Conservation (phyloP, 1,284 basidiomycete species). For the Athelia sp. region DNA sequence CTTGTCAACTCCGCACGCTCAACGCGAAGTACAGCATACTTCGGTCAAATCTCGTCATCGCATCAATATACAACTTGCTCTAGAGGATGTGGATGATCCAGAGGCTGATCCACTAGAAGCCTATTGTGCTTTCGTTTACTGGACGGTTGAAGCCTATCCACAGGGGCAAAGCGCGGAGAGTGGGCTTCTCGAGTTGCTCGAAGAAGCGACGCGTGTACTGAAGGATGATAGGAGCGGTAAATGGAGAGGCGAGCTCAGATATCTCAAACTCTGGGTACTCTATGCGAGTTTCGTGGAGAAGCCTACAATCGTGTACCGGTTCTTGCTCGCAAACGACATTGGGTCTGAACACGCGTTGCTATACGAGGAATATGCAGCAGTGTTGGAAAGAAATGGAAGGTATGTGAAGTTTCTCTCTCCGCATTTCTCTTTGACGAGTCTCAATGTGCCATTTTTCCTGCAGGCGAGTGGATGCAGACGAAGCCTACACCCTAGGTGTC, state of each 20-base stretch:
- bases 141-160: slow-evolving; percentile 68
- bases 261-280: slow-evolving; percentile 90
- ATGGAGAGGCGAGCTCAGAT: slow-evolving; percentile 71
- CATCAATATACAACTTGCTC: slow-evolving; percentile 46
- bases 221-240: slow-evolving; percentile 55
- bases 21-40: slow-evolving; percentile 62
- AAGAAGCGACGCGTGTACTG: slow-evolving; percentile 76
- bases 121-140: slow-evolving; percentile 60
- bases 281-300: slow-evolving; percentile 81
- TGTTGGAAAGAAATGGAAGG: slow-evolving; percentile 67
- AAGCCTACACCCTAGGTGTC: slow-evolving; percentile 84
- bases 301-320: slow-evolving; percentile 75
- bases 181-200: slow-evolving; percentile 76
- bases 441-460: background rate
- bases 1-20: slow-evolving; percentile 67
- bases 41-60: slow-evolving; percentile 55
- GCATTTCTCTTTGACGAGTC: slow-evolving; percentile 3
- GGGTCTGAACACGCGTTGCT: slow-evolving; percentile 77
- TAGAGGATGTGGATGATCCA: slow-evolving; percentile 41
- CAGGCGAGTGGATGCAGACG: slow-evolving; percentile 84
- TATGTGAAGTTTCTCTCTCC: slow-evolving; percentile 7
- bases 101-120: slow-evolving; percentile 52
- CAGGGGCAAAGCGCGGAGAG: slow-evolving; percentile 65
- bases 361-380: slow-evolving; percentile 89
- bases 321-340: slow-evolving; percentile 86